Evolutionary conservation across 345 rosid species (phyloP), one percentile per base, ranked within the genome.

Genomic region (Streptanthus diversifolius): DNA sequence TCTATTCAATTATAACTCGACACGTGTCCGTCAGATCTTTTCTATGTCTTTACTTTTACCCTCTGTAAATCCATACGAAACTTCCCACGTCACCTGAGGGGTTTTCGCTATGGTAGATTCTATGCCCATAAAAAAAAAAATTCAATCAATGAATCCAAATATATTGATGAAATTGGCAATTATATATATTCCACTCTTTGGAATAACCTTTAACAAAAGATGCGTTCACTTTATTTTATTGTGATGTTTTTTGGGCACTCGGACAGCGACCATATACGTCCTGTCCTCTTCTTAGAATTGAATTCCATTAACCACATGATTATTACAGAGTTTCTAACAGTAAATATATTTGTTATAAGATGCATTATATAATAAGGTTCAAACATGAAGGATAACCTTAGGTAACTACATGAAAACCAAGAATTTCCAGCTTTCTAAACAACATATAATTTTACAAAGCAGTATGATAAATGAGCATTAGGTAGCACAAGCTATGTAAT

Each of bases 11-110:
- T 2, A 63, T 37, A 49, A 5, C 0, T 76, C 71, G 75, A 76
- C 80, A 76, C 80, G 75, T 76, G 44, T 69, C 21, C 5, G 0
- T 7, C 12, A 70, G 36, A 44, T 17, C 66, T 29, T 9, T 40
- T 40, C 33, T 5, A 44, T 37, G 29, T 55, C 57, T 65, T 55
- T 27, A 36, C 56, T 51, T 49, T 53, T 25, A 25, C 60, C 5
- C 13, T 59, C 41, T 68, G 63, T 25, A 63, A 69, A 51, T 43
- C 25, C 65, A 64, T 75, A 61, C 79, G 71, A 71, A 71, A 47
- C 60, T 9, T n/a, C 52, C 74, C 65, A 76, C 32, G 60, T 76
- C 75, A 76, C 80, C 71, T 63, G 71, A 63, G 36, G 15, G 7
- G 7, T 35, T 62, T 41, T 44, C 19, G 52, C 52, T 5, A 48